Evolutionary conservation across 164 flowering plant genomes (phyloP).

Genomic region (Santalum album): DNA sequence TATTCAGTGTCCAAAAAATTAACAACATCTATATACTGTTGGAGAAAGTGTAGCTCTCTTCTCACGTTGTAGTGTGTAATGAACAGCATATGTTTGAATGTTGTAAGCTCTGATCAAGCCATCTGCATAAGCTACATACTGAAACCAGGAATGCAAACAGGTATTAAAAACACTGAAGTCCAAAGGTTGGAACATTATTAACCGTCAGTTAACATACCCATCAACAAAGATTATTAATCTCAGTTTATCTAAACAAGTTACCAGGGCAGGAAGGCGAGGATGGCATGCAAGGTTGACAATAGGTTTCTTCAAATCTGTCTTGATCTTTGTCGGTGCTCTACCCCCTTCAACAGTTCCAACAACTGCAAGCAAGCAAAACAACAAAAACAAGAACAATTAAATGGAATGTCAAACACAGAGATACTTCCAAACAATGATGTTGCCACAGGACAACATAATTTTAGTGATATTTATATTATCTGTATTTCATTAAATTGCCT

Average conservation of each 20-base stretch:
- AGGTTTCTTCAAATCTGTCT: conserved; percentile 95
- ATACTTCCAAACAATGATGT: background rate
- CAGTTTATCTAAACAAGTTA: conserved; percentile 18
- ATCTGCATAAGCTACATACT: conserved; percentile 99
- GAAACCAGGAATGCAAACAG: conserved; percentile 14
- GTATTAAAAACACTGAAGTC: background rate
- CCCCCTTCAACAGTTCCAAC: conserved; percentile 99
- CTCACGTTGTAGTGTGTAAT: conserved; percentile 92
- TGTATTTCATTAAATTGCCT: background rate
- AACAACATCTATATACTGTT: background rate
- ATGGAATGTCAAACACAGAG: background rate
- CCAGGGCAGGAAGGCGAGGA: conserved; percentile 95
- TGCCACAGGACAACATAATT: background rate
- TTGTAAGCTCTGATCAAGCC: conserved; percentile 95
- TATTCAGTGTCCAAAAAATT: background rate
- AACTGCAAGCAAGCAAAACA: conserved; percentile 41
- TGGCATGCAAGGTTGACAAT: conserved; percentile 97
- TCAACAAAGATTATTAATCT: background rate
- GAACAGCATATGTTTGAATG: conserved; percentile 90
- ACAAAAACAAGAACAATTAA: conserved; percentile 13
- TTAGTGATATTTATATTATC: background rate
- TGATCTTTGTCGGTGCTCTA: conserved; percentile 89
- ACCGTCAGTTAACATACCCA: background rate
- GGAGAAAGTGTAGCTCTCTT: conserved; percentile 7
- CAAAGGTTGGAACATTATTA: conserved; percentile 4